Base-by-base conservation (phyloP, 169 alveolate genomes). In the Eimeria sp. region DNA sequence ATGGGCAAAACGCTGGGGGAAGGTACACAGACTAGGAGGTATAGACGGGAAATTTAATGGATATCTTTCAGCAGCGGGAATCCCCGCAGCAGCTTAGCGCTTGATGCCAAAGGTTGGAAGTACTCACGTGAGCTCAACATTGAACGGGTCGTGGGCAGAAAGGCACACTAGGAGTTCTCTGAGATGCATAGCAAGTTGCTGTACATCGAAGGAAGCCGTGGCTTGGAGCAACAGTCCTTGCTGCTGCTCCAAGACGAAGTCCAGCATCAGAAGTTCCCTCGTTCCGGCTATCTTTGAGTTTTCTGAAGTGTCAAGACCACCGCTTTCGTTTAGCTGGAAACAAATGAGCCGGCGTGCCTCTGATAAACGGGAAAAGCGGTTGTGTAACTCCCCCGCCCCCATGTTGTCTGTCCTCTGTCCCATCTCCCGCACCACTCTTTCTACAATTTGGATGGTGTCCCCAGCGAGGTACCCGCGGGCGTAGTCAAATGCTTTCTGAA, bases 201-300 rank as follows among this genome's bases (percentile, higher is more conserved):
- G 89, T 22, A 67, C 84, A 34, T 49, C 72, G n/a, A 83, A 58
- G 5, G 83, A 47, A 34, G 86, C 90, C 20, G 84, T 58, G 18
- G 84, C 95, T 61, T 92, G 90, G 80, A 89, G 73, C 67, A 94
- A 75, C 18, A 94, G 67, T n/a, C 91, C 65, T 92, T 96, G 96
- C 61, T 96, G 97, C 72, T 95, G 96, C 58, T 96, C 97, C 73
- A 96, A 82, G 58, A 96, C 93, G 73, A 80, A 95, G 96, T 96
- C 97, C 65, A 96, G 96, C 67, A 96, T 83, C 73, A 96, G 95
- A 54, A 96, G 57, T 82, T 96, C 95, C 67, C 95, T 84, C 88
- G 96, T 94, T 22, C 27, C 93, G n/a, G 82, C 80, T 20, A 87
- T 57, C 93, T 63, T 87, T 27, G 93, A 87, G 73, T 87, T 54